A percentile compares a stretch with the other conserved stretches of the same genome.
These are phyloP conservation scores for Fragaria iinumae DNA, from an alignment of 306 rosid genomes.

Conservation along the genomic window DNA sequence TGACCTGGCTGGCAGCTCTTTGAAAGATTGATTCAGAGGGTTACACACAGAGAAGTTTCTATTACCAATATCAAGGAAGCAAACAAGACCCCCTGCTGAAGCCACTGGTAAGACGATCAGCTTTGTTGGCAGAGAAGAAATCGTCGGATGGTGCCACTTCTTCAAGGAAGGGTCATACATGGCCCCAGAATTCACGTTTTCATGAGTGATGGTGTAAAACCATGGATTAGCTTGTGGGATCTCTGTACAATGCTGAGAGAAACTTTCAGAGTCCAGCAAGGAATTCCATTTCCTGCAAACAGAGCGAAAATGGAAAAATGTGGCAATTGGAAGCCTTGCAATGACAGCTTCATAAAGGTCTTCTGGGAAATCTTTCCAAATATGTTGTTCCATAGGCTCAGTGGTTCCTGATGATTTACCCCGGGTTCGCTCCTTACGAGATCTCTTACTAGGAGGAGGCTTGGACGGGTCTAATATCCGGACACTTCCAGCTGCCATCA, in stretches of 20 bases:
- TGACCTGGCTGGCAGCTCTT: slow-evolving; percentile 80
- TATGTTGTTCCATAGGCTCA: slow-evolving; percentile 67
- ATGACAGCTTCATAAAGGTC: slow-evolving; percentile 81
- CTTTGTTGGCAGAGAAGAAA: slow-evolving; percentile 53
- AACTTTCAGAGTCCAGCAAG: slow-evolving; percentile 66
- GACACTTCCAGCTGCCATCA: slow-evolving; percentile 63
- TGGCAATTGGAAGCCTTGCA: slow-evolving; percentile 79
- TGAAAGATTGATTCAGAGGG: slow-evolving; percentile 81
- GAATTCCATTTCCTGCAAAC: slow-evolving; percentile 85
- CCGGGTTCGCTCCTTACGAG: slow-evolving; percentile 52
- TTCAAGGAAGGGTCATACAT: slow-evolving; percentile 80
- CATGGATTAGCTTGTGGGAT: slow-evolving; percentile 67
- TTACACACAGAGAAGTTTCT: slow-evolving; percentile 80
- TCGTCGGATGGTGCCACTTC: slow-evolving; percentile 83
- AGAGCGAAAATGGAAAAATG: slow-evolving; percentile 73
- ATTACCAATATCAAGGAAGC: slow-evolving; percentile 67
- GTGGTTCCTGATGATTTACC: slow-evolving; percentile 48
- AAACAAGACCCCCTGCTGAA: slow-evolving; percentile 92
- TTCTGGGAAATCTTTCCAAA: slow-evolving; percentile 87
- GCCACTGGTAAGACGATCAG: slow-evolving; percentile 71
- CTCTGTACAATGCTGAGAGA: slow-evolving; percentile 61
- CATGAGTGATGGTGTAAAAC: slow-evolving; percentile 81
- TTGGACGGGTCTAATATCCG: slow-evolving; percentile 57
- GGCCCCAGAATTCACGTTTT: slow-evolving; percentile 68
- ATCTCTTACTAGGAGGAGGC: slow-evolving; percentile 62